phyloP scores from a whole-genome alignment of 176 grass and related monocot genomes.

The Cenchrus americanus region DNA sequence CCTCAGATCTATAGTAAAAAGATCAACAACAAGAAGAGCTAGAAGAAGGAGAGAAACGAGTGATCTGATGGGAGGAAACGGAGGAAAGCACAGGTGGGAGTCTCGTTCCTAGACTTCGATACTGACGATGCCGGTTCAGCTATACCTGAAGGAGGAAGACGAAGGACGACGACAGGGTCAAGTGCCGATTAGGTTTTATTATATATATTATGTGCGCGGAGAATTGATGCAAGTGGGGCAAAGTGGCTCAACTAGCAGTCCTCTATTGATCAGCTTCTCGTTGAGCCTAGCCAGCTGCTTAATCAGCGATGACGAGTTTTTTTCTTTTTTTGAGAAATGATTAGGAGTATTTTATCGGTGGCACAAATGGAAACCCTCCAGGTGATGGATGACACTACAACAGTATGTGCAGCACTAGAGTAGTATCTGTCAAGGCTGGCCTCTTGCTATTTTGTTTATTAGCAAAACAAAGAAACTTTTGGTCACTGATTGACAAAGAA shows the following conservation, averaged over 20 bases:
- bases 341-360: neutral
- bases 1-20: constrained; percentile 13
- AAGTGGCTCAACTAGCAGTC: constrained; percentile 38
- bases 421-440: too few relatives aligned
- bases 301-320: neutral
- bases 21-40: neutral
- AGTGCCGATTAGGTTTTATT: constrained; percentile 47
- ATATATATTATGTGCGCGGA: constrained; percentile 13
- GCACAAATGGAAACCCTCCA: constrained; percentile 27
- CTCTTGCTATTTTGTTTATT: neutral
- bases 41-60: neutral
- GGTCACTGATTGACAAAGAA: too few relatives aligned
- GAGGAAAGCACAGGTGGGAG: neutral
- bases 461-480: neutral
- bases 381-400: neutral
- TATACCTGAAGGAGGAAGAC: constrained; percentile 24
- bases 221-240: constrained; percentile 35
- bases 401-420: too few relatives aligned
- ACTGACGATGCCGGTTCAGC: neutral
- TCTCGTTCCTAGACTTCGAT: constrained; percentile 14
- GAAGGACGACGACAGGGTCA: constrained; percentile 1
- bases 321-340: too few relatives aligned
- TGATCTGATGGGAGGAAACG: constrained; percentile 14
- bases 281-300: neutral
- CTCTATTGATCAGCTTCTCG: constrained; percentile 17